A percentile compares a stretch with the other conserved stretches of the same genome.
These are phyloP conservation scores for Blastobotrys mokoenaii DNA, from an alignment of 805 yeast species.

Conservation along the genomic window DNA sequence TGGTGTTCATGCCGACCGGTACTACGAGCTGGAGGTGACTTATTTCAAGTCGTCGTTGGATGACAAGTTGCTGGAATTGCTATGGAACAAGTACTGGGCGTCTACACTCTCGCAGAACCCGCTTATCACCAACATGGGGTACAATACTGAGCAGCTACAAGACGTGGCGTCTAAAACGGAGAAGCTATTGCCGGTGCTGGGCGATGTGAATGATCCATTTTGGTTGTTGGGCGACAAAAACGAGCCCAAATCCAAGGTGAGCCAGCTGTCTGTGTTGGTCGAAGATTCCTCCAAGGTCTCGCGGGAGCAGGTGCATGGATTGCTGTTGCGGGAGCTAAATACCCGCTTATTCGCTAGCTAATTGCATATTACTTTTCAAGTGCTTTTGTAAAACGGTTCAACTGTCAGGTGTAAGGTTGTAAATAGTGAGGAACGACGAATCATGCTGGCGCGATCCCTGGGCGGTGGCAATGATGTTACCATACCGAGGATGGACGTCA, in stretches of 20 bases:
- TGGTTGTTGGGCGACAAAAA: too few relatives aligned
- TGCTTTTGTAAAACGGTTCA: neutral
- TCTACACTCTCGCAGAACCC: constrained; percentile 30
- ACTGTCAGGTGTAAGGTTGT: too few relatives aligned
- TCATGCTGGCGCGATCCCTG: neutral
- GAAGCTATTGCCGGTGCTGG: constrained; percentile 8
- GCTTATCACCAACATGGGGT: constrained; percentile 20
- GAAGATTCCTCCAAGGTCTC: constrained; percentile 16
- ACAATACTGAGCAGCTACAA: constrained; percentile 21
- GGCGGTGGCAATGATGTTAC: too few relatives aligned
- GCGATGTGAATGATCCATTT: neutral
- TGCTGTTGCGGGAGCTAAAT: constrained; percentile 18
- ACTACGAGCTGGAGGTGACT: constrained; percentile 57
- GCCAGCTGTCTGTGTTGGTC: constrained; percentile 2
- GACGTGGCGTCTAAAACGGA: constrained; percentile 23
- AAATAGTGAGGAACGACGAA: too few relatives aligned
- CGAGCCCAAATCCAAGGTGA: neutral
- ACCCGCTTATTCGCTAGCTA: constrained; percentile 13
- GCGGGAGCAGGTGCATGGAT: constrained; percentile 21
- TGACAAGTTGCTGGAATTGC: constrained; percentile 33
- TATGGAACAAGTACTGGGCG: constrained; percentile 43
- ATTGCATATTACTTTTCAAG: too few relatives aligned
- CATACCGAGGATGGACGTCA: too few relatives aligned
- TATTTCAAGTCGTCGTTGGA: constrained; percentile 50
- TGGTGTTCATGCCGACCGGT: constrained; percentile 63